Base-by-base conservation (phyloP, 495 filamentous ascomycete species). In the Evernia prunastri region DNA sequence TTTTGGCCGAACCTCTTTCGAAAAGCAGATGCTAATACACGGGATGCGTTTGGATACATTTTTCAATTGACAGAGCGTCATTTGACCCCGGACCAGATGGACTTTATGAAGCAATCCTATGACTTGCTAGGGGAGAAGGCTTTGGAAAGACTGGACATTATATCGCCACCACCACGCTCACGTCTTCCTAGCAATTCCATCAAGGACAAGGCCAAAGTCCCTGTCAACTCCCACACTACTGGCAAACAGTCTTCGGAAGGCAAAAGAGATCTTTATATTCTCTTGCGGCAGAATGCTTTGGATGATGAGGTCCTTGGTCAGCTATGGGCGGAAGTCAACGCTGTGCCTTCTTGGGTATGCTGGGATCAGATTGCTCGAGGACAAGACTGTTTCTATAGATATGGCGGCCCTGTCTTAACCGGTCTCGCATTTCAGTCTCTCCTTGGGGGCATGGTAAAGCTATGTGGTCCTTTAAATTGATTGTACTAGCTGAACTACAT, bases 281-380 rank as follows among this genome's bases (percentile, higher is more conserved):
- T 90, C 23, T 74, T 92, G 23, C 73, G 76, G 60, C 77, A 86
- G 15, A 79, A 91, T 73, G 78, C 78, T 10, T 67, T 74, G 13
- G 73, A 78, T 10, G 82, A 92, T 70, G 76, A 80, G 10, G 82
- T 80, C 59, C 77, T 92, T 37, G 67, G 74, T 12, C 68, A 80
- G 39, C 71, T 95, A 9, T 92, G 89, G 90, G 71, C 66, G 0
- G 80, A 93, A 69, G 77, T 90, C 58, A 87, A 85, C 67, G 86
- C 82, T 1, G 73, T 91, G 25, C 91, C 89, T 0, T 74, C 79
- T 18, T 95, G 90, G 90, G 90, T 95, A 1, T 85, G 91, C 72
- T 94, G 89, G 89, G 79, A 81, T 13, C 89, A 91, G 70, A 87
- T 96, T 66, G 75, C 81, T 66, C 75, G 89, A 68, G 79, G 76